Base-by-base conservation (phyloP, 257 asterid species). In the Solanum verrucosum region DNA sequence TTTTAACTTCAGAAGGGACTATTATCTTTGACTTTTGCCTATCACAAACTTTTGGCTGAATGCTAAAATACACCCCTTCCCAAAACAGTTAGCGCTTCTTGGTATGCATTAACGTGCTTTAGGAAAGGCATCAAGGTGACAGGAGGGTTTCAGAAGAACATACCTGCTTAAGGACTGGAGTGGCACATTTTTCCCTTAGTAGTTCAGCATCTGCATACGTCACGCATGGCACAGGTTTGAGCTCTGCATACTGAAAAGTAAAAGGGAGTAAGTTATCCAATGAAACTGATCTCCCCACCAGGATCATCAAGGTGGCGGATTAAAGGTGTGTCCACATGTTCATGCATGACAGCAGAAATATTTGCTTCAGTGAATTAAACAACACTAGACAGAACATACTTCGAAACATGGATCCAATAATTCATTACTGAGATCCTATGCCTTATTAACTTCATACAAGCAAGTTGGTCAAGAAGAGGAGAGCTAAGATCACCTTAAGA, bases 181-280 rank as follows among this genome's bases (percentile, higher is more conserved):
- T 97, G 11, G 99, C 95, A 93, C 98, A 96, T 67, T 93, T 94
- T 89, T 97, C 99, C 91, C 99, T 91, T 73, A 97, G 90, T 38
- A 84, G 74, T 68, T 88, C 88, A 88, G 99, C 99, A 93, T 96
- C 96, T 34, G 98, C 90, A 89, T 96, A 96, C 84, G 98, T 96
- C 93, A 95, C 60, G 92, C 99, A 96, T 49, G 99, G 98, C 37
- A 96, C 99, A 33, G 99, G 99, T 94, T 96, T 97, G 88, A 97
- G 99, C 93, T 97, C 99, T 60, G 99, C 98, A 90, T 97, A 97
- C 99, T 97, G 92, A 91, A 92, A 89, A 89, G 79, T 83, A 87
- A 85, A 15, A 56, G 56, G 29, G 70, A 81, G 42, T 81, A 29
- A 29, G 70, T 81, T 16, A 29, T 49, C 70, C 18, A 27, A 42